Conservation (phyloP, 148 eudicot species). For the Gaultheria prostrata region DNA sequence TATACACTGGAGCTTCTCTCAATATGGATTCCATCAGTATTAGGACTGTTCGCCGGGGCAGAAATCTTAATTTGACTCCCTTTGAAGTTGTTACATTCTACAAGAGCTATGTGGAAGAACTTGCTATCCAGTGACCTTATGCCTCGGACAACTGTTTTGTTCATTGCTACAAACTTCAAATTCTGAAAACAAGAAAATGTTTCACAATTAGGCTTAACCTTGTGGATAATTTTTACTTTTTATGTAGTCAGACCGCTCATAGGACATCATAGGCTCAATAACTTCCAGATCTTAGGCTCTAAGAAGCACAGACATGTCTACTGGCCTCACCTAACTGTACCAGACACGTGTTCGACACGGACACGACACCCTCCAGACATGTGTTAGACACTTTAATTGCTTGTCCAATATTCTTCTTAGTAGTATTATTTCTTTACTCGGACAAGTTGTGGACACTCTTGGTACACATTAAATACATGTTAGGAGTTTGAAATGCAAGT, state of each 20-base stretch:
- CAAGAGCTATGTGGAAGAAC: slow-evolving; percentile 48
- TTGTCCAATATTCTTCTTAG: not conserved
- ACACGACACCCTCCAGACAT: not conserved
- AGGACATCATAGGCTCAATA: not conserved
- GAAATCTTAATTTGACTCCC: slow-evolving; percentile 29
- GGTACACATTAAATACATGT: not conserved
- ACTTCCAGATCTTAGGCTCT: not conserved
- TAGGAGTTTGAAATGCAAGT: not conserved
- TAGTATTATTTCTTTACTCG: not conserved
- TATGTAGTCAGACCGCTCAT: not conserved
- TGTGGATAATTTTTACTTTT: not conserved
- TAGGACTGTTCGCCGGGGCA: slow-evolving; percentile 53
- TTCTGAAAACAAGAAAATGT: slow-evolving; percentile 29
- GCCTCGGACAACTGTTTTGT: slow-evolving; percentile 34
- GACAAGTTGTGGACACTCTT: not conserved
- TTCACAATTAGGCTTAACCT: not conserved
- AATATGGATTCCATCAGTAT: slow-evolving; percentile 60
- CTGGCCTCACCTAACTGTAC: not conserved
- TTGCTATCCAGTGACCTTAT: slow-evolving; percentile 53
- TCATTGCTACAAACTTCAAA: slow-evolving; percentile 51
- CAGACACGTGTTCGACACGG: not conserved
- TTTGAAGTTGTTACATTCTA: slow-evolving; percentile 37
- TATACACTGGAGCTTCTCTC: slow-evolving; percentile 40
- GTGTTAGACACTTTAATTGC: not conserved
- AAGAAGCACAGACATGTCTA: not conserved